Percentiles rank a stretch among this genome's conserved stretches.
These are phyloP conservation scores for Magnaporthiopsis poae DNA, from an alignment of 2,329 filamentous ascomycete species.

Conservation along the genomic window DNA sequence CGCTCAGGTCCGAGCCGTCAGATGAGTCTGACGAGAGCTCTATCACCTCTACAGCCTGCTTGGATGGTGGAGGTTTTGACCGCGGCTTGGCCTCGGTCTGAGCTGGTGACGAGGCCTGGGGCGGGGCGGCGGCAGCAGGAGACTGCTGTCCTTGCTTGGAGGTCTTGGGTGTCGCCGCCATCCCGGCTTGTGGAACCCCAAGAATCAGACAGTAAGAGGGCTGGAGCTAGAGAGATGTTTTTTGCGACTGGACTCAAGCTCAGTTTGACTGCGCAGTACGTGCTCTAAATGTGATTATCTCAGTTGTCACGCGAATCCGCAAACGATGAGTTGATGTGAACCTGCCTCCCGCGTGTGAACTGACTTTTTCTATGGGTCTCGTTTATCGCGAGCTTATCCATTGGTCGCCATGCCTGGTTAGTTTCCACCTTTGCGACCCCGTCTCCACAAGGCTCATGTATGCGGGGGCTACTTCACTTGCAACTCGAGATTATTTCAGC, in stretches of 20 bases:
- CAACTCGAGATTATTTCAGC: not conserved
- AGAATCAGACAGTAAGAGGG: not conserved
- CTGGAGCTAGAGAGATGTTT: not conserved
- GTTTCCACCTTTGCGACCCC: not conserved
- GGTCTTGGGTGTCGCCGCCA: not conserved
- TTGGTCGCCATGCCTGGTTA: not conserved
- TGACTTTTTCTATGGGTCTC: not conserved
- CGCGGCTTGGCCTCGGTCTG: not conserved
- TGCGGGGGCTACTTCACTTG: not conserved
- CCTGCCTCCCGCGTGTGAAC: too few species aligned
- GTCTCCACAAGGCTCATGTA: not conserved
- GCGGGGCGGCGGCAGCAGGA: too few species aligned
- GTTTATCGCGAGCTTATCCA: not conserved
- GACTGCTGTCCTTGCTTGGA: not conserved
- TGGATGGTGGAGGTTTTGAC: not conserved
- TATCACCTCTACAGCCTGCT: slow-evolving; percentile 1
- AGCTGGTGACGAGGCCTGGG: too few species aligned
- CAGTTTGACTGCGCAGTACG: not conserved
- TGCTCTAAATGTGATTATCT: not conserved
- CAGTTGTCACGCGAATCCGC: not conserved
- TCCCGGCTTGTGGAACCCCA: not conserved
- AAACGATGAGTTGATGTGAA: not conserved
- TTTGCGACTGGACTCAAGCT: not conserved
- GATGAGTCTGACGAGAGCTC: slow-evolving; percentile 5
- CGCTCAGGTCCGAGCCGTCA: slow-evolving; percentile 4